Evolutionary conservation across 208 protist genomes (phyloP).

Genomic region (Angomonas deanei): DNA sequence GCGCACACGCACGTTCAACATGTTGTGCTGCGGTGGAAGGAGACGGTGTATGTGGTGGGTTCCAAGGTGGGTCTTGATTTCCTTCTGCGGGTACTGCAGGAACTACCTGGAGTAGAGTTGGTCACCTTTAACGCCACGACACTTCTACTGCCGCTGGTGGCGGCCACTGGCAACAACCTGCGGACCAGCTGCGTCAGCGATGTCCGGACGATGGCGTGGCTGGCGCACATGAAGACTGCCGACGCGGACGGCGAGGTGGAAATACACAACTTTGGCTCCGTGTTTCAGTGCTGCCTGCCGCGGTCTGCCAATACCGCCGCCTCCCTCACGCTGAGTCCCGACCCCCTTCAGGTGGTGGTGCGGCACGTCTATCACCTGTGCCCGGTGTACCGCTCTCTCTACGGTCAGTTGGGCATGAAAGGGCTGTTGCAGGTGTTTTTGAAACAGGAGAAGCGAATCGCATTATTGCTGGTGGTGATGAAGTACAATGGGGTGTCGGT

Average conservation of each 20-base stretch:
- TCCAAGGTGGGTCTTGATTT: slow-evolving; percentile 6
- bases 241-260: neutral
- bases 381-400: slow-evolving; percentile 73
- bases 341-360: slow-evolving; percentile 31
- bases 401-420: slow-evolving; percentile 65
- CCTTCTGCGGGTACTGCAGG: slow-evolving; percentile 14
- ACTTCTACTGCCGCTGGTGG: slow-evolving; percentile 54
- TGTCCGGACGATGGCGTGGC: slow-evolving; percentile 83
- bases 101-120: slow-evolving; percentile 78
- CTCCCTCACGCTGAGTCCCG: neutral
- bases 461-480: slow-evolving; percentile 67
- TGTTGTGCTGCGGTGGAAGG: slow-evolving; percentile 68
- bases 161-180: slow-evolving; percentile 34
- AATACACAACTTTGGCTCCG: slow-evolving; percentile 15
- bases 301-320: neutral
- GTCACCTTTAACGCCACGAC: slow-evolving; percentile 84
- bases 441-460: slow-evolving; percentile 78
- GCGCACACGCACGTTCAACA: slow-evolving; percentile 36
- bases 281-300: slow-evolving; percentile 11
- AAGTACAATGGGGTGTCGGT: slow-evolving; percentile 68
- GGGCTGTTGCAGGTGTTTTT: slow-evolving; percentile 81
- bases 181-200: slow-evolving; percentile 74
- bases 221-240: slow-evolving; percentile 21
- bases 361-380: slow-evolving; percentile 72
- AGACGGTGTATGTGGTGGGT: slow-evolving; percentile 54